A percentile compares a stretch with the other conserved stretches of the same genome.
Evolutionary conservation across 768 basidiomycete species (phyloP).

Genomic region (Rubroboletus satanas): DNA sequence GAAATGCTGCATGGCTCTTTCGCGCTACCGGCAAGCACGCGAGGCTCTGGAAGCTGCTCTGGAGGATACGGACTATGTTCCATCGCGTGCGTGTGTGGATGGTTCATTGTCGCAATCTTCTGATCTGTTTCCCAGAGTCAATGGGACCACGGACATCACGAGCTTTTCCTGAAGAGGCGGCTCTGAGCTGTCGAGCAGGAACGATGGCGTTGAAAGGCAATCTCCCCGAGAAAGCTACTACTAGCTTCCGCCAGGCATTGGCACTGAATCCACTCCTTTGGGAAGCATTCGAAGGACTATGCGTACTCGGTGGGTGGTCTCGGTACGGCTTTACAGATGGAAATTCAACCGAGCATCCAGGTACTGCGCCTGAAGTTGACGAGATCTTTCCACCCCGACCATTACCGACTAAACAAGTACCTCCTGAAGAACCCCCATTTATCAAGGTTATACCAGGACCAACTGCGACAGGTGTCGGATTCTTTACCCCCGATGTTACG

Average conservation of each 20-base stretch:
- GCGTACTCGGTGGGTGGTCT: conserved; percentile 57
- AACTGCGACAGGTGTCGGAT: conserved; percentile 60
- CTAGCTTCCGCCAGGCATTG: conserved; percentile 70
- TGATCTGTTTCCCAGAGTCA: conserved; percentile 43
- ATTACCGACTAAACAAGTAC: conserved; percentile 48
- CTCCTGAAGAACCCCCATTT: conserved; percentile 48
- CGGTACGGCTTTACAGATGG: conserved; percentile 1
- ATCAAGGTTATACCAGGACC: conserved; percentile 41
- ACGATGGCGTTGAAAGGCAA: conserved; percentile 76
- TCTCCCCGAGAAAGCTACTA: conserved; percentile 65
- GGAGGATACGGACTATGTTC: conserved; percentile 47
- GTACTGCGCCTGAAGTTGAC: conserved; percentile 67
- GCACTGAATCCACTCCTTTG: conserved; percentile 74
- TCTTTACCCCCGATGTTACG: conserved; percentile 71
- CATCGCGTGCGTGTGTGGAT: conserved; percentile 49
- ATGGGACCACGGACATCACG: conserved; percentile 50
- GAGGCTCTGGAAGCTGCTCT: conserved; percentile 65
- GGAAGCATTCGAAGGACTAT: conserved; percentile 91
- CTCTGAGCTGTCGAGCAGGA: conserved; percentile 73
- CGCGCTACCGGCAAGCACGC: conserved; percentile 72
- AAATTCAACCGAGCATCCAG: conserved; percentile 37
- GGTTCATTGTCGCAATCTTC: conserved; percentile 4
- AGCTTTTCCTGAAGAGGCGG: conserved; percentile 67
- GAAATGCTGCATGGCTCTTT: conserved; percentile 67
- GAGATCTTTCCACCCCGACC: conserved; percentile 66